Evolutionary conservation across 1,284 basidiomycete genomes (phyloP), one percentile per base, ranked within the genome.

Genomic region (Cutaneotrichosporon curvatum): DNA sequence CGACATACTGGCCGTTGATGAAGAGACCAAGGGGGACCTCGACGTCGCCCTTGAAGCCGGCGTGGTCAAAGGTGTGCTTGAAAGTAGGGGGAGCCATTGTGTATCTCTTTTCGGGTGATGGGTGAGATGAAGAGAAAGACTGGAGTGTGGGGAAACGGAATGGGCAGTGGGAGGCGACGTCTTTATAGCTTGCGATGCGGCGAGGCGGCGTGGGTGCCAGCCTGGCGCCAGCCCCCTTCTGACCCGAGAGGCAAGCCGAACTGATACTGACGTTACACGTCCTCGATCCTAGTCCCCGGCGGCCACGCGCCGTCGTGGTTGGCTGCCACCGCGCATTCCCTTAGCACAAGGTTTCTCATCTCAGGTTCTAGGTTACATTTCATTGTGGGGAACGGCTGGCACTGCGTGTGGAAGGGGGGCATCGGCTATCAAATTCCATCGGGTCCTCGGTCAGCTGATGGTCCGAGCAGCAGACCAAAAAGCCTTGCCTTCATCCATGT

Each of bases 1-100:
- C 79, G 34, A 79, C 75, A 66, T 82, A 92, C 74, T 92, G 72
- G 68, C 84, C 84, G 72, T 82, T 76, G 74, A 94, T 88, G 77
- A 81, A 91, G 55, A 92, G 71, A 39, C 87, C 87, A 22, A 83
- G 82, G 44, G 66, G 75, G 71, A 87, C 78, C 37, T 77, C 76
- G 38, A 81, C 77, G 55, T 79, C 78, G 48, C 84, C 85, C 73
- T 84, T 84, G 81, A 74, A 87, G 32, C 59, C 63, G 56, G 74
- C 62, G 56, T 78, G 75, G 59, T 84, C 68, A 70, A 85, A 85
- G 40, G 81, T 71, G 76, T 86, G 70, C 21, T 67, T 68, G 73
- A 76, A 79, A 31, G 67, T 56, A 37, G 64, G 60, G 28, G 54
- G 39, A n/a, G n/a, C n/a, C 46, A 51, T 51, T 36, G 42, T 50